Percentiles rank a stretch among this genome's conserved stretches.
Evolutionary conservation across 2,329 filamentous ascomycete species (phyloP).

Genomic region (Verticillium dahliae): DNA sequence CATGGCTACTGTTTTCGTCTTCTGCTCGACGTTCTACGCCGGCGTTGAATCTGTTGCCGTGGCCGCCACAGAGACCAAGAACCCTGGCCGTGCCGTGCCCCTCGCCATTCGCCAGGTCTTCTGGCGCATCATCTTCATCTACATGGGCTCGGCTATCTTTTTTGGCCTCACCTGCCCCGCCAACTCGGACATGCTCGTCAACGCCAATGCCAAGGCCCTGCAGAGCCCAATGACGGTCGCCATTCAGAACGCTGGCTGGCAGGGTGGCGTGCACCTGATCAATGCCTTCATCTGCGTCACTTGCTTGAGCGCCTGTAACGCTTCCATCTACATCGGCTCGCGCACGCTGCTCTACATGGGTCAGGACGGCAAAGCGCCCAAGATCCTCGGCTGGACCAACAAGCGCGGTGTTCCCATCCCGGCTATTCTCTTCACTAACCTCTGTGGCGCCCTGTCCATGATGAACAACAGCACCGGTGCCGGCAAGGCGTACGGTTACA

Average conservation of each 20-base stretch:
- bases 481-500: constrained; percentile 58
- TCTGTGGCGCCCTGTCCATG: constrained; percentile 65
- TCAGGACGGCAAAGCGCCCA: constrained; percentile 64
- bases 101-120: constrained; percentile 54
- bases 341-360: constrained; percentile 73
- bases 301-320: constrained; percentile 66
- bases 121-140: constrained; percentile 55
- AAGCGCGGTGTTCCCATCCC: constrained; percentile 53
- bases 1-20: constrained; percentile 60
- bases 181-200: constrained; percentile 57
- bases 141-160: constrained; percentile 67
- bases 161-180: constrained; percentile 69
- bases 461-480: constrained; percentile 67
- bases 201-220: constrained; percentile 54
- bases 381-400: constrained; percentile 62
- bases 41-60: constrained; percentile 61
- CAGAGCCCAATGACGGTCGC: constrained; percentile 70
- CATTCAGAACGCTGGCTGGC: constrained; percentile 67
- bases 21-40: constrained; percentile 64
- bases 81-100: constrained; percentile 49
- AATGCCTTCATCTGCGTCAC: constrained; percentile 73
- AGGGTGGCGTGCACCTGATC: constrained; percentile 67
- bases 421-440: constrained; percentile 62
- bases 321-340: constrained; percentile 70
- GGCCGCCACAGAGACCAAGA: constrained; percentile 54